Evolutionary conservation across 164 flowering plant genomes (phyloP).

Genomic region (Berberis thunbergii): DNA sequence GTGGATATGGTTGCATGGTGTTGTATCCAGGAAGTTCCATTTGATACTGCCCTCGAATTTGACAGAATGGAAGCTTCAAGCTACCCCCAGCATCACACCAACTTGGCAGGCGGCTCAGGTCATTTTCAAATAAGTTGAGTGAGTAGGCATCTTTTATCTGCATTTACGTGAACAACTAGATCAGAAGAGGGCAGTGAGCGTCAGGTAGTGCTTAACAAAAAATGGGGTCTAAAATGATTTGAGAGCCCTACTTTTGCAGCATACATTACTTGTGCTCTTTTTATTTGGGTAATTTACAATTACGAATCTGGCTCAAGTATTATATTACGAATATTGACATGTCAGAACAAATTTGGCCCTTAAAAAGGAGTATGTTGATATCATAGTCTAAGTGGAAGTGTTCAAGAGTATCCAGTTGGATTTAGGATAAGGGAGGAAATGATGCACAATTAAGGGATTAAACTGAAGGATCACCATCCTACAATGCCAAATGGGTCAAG

Average conservation of each 20-base stretch:
- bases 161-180: constrained; percentile 8
- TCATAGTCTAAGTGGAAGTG: too few relatives aligned
- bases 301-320: too few relatives aligned
- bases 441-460: neutral
- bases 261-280: too few relatives aligned
- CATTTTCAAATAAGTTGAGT: constrained; percentile 69
- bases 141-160: constrained; percentile 96
- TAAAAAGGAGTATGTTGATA: too few relatives aligned
- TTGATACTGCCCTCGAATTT: constrained; percentile 75
- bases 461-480: neutral
- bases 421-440: too few relatives aligned
- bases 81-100: constrained; percentile 85
- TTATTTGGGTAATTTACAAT: too few relatives aligned
- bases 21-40: constrained; percentile 94
- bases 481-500: neutral
- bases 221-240: neutral
- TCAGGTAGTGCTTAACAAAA: neutral
- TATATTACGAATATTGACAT: too few relatives aligned
- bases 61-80: constrained; percentile 83
- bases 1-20: constrained; percentile 74
- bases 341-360: too few relatives aligned
- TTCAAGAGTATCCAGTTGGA: too few relatives aligned
- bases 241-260: neutral
- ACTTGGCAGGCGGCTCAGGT: constrained; percentile 71
- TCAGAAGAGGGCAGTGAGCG: too few relatives aligned